Evolutionary conservation across 2,329 filamentous ascomycete genomes (phyloP), one percentile per base, ranked within the genome.

Genomic region (Cladosporium sp.): DNA sequence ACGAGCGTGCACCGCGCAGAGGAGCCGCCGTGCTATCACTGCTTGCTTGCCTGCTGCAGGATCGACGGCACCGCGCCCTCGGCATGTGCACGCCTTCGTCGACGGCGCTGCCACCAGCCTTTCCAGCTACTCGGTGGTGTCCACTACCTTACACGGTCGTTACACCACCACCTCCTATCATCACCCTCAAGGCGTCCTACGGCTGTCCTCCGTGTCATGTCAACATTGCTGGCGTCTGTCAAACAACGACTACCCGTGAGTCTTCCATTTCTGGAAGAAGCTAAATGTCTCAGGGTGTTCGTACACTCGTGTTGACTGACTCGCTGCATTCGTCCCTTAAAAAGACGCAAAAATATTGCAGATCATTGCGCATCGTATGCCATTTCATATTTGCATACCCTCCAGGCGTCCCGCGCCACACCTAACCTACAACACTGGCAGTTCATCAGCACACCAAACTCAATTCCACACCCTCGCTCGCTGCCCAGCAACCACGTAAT

Each of bases 401-500:
- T 28, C 23, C 23, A 51, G n/a, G 21, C 49, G 28, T 54, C 51
- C 51, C 51, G 39, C 51, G 51, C 51, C 51, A 54, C 51, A 54
- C 26, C 51, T 21, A 54, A 32, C 26, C 26, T 54, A 28, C 23
- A 53, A n/a, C 26, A 28, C 49, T 28, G 25, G 25, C 49, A 53
- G 49, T n/a, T n/a, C 49, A 28, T 16, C 5, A 10, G 6, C 21
- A n/a, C 30, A 54, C 26, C 51, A 32, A 54, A 54, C 51, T 21
- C 26, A 21, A 8, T 30, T 32, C 26, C n/a, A 3, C 26, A n/a
- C 16, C 26, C 51, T 32, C 26, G 26, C 26, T 28, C 25, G 25
- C 51, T 54, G 51, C 51, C 51, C 26, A 54, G 51, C 51, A 28
- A 54, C 57, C 36, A 46, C 57, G 57, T n/a, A 59, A 59, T 34